Evolutionary conservation across 2,329 filamentous ascomycete genomes (phyloP).

Genomic region (Penicillium sp.): DNA sequence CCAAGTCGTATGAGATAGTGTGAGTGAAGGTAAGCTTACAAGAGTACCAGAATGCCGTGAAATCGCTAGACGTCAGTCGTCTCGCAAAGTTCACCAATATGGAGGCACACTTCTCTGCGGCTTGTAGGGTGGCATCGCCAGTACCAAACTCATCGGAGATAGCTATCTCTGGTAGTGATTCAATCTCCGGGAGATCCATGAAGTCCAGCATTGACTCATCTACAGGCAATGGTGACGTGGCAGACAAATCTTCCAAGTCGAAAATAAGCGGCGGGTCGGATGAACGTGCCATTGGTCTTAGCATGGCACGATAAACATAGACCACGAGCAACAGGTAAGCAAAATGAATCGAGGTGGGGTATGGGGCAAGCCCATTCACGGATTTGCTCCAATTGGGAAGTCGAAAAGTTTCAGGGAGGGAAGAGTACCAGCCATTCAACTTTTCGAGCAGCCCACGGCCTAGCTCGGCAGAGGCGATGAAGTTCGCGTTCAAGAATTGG

Average conservation of each 20-base stretch:
- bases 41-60: conserved; percentile 32
- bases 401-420: conserved; percentile 28
- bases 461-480: conserved; percentile 27
- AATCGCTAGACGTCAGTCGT: conserved; percentile 26
- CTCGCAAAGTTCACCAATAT: conserved; percentile 29
- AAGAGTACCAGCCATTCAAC: conserved; percentile 30
- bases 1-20: too few species aligned
- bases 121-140: conserved; percentile 25
- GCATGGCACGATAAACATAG: conserved; percentile 34
- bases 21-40: conserved; percentile 20
- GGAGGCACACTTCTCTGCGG: conserved; percentile 31
- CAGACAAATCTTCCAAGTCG: conserved; percentile 25
- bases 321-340: conserved; percentile 36
- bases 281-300: conserved; percentile 30
- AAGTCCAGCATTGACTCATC: conserved; percentile 25
- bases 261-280: conserved; percentile 27
- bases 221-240: conserved; percentile 12
- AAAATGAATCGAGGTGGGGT: conserved; percentile 30
- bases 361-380: conserved; percentile 21
- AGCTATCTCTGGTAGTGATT: conserved; percentile 22
- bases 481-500: conserved; percentile 28
- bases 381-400: conserved; percentile 28
- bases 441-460: conserved; percentile 27
- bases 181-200: conserved; percentile 20
- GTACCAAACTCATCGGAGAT: conserved; percentile 23